Evolutionary conservation across 192 early-diverging fungal genomes (phyloP), one percentile per base, ranked within the genome.

Genomic region (Dispira parvispora): DNA sequence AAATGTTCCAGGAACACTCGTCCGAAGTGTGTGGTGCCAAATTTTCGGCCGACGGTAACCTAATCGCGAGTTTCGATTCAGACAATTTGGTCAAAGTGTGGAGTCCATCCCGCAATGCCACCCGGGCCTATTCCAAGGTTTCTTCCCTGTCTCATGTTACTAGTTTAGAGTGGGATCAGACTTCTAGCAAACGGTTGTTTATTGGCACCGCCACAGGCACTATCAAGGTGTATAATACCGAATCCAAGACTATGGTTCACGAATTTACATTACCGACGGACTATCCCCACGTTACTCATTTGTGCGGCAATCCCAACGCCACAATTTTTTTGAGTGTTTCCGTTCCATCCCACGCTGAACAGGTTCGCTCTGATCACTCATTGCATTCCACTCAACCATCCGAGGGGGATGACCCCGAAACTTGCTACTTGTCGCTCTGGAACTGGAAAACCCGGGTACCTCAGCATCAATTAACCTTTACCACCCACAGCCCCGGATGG

Each of bases 41-140:
- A 44, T 80, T 81, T 53, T 83, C 81, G 6, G 72, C 63, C 26
- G 71, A 78, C 47, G 81, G 81, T 0, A 73, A 69, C 21, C 62
- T 79, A 43, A 83, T 83, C 45, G 76, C 78, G 20, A 83, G 81
- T 50, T 81, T 79, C 63, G 81, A 83, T 68, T 71, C 75, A 45
- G 81, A 83, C 54, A 80, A 78, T 52, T 75, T 80, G 65, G 71
- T 81, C 32, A 65, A 76, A 45, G 46, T 65, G 12, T 50, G 63
- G 42, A 43, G 46, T 10, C 60, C 56, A 43, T 64, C 69, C 26
- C 61, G 49, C 10, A 70, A 72, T 38, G 64, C 70, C n/a, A 74
- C 60, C 25, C 71, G 68, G 45, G 63, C 62, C 52, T 63, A 67
- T 25, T 73, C 63, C 12, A 78, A 71, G 62, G 32, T 78, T 14